Conservation (phyloP, 2,329 filamentous ascomycete genomes). For the Calonectria pauciramosa region DNA sequence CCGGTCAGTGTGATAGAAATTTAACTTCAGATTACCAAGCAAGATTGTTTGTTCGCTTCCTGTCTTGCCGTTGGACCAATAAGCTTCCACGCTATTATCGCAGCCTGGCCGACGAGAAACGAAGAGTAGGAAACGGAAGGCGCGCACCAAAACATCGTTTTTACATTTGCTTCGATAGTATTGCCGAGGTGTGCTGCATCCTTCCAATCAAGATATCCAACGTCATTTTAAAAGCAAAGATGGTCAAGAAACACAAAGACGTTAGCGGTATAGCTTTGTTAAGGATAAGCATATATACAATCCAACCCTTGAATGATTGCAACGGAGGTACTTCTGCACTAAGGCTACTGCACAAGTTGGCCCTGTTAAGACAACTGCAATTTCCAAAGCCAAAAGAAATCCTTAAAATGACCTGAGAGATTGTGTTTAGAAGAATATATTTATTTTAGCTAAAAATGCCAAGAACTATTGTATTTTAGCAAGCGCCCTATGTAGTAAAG, state of each 20-base stretch:
- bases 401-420: too few relatives aligned
- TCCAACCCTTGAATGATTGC: too few relatives aligned
- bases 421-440: too few relatives aligned
- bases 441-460: too few relatives aligned
- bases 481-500: too few relatives aligned
- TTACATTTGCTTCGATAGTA: background rate
- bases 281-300: background rate
- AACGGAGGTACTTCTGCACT: too few relatives aligned
- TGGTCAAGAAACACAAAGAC: background rate
- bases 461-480: too few relatives aligned
- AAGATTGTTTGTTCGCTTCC: background rate
- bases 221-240: background rate
- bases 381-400: too few relatives aligned
- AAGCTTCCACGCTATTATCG: background rate
- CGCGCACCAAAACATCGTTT: background rate
- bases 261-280: background rate
- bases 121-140: background rate
- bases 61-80: background rate
- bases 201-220: background rate
- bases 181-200: background rate
- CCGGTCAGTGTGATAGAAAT: background rate
- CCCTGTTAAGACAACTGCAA: too few relatives aligned
- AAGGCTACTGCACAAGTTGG: too few relatives aligned
- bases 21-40: background rate
- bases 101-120: background rate